A percentile compares a stretch with the other conserved stretches of the same genome.
These are phyloP conservation scores for Trichocomaceae sp. DNA, from an alignment of 2,329 filamentous ascomycete species.

Conservation along the genomic window DNA sequence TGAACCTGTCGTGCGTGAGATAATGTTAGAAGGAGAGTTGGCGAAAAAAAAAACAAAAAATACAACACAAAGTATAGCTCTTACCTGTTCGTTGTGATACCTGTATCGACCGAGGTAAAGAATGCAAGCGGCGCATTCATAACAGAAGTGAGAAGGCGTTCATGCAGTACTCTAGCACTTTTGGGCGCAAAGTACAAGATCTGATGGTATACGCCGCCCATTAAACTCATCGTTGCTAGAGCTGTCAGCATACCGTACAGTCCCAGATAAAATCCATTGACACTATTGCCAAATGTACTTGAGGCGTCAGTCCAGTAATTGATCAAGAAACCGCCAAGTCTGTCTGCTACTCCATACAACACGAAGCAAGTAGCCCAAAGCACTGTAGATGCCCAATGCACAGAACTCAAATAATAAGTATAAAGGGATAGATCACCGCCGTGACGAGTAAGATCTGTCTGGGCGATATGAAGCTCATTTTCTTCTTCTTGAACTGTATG, in stretches of 20 bases:
- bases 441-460: slow-evolving; percentile 22
- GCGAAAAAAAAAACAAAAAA: neutral
- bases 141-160: slow-evolving; percentile 2
- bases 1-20: slow-evolving; percentile 15
- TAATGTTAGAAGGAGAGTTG: neutral
- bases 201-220: slow-evolving; percentile 2
- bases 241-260: slow-evolving; percentile 29
- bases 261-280: slow-evolving; percentile 25
- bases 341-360: neutral
- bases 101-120: slow-evolving; percentile 36
- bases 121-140: slow-evolving; percentile 37
- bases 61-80: neutral
- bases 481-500: neutral
- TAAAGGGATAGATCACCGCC: slow-evolving; percentile 41
- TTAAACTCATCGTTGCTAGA: neutral
- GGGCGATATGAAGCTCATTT: slow-evolving; percentile 6
- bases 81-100: slow-evolving; percentile 38
- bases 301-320: slow-evolving; percentile 7
- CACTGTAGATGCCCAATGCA: slow-evolving; percentile 25
- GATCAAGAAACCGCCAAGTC: slow-evolving; percentile 3
- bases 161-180: slow-evolving; percentile 7
- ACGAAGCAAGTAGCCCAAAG: slow-evolving; percentile 3
- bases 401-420: slow-evolving; percentile 32
- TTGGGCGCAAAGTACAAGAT: slow-evolving; percentile 6
- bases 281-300: neutral